Conservation (phyloP, 805 yeast species). For the Tanozyma kutaoensis region DNA sequence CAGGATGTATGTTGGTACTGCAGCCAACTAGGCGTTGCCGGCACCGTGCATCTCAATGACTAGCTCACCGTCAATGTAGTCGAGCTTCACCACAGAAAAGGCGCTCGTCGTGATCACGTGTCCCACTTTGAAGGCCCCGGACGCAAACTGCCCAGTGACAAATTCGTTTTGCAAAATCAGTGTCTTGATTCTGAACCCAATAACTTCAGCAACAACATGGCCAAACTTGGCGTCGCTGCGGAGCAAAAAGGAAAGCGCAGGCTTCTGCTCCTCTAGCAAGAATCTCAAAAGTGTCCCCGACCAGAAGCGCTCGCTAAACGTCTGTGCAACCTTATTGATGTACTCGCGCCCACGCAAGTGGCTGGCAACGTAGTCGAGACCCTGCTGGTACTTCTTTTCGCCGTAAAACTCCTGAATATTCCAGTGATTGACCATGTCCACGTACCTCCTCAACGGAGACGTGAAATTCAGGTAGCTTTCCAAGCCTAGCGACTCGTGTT, state of each 20-base stretch:
- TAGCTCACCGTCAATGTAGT: conserved; percentile 22
- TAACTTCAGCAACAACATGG: conserved; percentile 11
- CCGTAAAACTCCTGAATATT: conserved; percentile 35
- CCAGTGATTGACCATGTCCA: conserved; percentile 51
- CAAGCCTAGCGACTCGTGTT: conserved; percentile 56
- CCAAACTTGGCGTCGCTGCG: conserved; percentile 15
- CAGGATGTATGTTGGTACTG: too few relatives aligned
- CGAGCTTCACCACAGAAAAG: conserved; percentile 13
- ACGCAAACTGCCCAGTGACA: conserved; percentile 8
- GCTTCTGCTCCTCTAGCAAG: conserved; percentile 9
- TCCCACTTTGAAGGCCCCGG: conserved; percentile 11
- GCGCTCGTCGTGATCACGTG: conserved; percentile 7
- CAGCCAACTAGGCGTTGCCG: not conserved
- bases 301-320: conserved; percentile 21
- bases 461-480: conserved; percentile 60
- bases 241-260: conserved; percentile 1
- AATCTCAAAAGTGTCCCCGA: conserved; percentile 19
- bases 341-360: conserved; percentile 34
- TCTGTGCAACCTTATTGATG: conserved; percentile 15
- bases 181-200: conserved; percentile 12
- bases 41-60: conserved; percentile 6
- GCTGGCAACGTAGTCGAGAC: conserved; percentile 22
- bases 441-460: conserved; percentile 20
- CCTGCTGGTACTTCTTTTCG: too few relatives aligned
- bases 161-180: conserved; percentile 9